These are phyloP conservation scores for Trichosporon faecale DNA, from an alignment of 1,284 basidiomycete genomes.

Conservation along the genomic window DNA sequence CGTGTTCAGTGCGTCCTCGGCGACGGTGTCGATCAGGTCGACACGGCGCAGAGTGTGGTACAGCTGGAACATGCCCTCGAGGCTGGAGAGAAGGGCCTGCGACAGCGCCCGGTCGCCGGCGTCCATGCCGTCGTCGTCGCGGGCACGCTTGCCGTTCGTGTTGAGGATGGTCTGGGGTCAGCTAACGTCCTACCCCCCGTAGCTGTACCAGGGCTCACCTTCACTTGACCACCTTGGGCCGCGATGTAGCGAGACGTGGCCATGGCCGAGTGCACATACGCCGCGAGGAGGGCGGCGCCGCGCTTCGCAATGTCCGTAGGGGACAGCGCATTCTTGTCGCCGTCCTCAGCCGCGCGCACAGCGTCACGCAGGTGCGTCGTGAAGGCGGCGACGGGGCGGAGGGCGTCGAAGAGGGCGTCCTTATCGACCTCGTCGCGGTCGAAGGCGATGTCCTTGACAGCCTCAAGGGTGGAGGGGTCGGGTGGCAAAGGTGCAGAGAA, in stretches of 20 bases:
- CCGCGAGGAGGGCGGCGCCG: conserved; percentile 8
- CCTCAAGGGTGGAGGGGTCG: background rate
- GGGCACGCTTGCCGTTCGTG: background rate
- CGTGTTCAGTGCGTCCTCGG: background rate
- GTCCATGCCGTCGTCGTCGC: background rate
- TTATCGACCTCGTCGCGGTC: background rate
- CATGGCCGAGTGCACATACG: background rate
- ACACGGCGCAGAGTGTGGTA: background rate
- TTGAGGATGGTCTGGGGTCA: background rate
- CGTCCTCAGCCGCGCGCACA: background rate
- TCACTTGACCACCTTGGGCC: background rate
- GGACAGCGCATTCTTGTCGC: background rate
- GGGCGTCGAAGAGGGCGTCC: background rate
- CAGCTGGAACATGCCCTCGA: conserved; percentile 10
- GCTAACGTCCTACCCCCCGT: background rate
- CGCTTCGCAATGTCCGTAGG: background rate
- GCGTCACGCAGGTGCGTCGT: background rate
- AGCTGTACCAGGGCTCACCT: background rate
- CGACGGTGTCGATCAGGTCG: background rate
- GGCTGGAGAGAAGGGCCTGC: background rate
- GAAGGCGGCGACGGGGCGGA: background rate
- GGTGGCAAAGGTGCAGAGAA: background rate
- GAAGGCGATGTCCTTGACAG: background rate
- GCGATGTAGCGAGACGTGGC: background rate
- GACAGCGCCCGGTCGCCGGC: background rate